Evolutionary conservation across 371 early-diverging fungal species (phyloP).

Genomic region (Synchytrium microbalum): DNA sequence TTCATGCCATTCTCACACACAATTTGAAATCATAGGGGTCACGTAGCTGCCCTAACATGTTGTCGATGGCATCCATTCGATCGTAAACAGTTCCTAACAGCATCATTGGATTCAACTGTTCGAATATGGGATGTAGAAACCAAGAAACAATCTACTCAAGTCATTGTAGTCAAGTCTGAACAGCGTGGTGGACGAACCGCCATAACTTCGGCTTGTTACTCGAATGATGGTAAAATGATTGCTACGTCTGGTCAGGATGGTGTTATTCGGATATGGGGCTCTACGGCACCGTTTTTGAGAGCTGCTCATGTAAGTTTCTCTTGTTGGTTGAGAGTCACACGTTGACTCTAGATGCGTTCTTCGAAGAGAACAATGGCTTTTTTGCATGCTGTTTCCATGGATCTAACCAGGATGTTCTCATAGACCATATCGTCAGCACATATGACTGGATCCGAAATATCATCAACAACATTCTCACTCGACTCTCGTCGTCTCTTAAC

Average conservation of each 20-base stretch:
- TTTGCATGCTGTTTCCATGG: neutral
- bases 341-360: constrained; percentile 4
- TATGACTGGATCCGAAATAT: constrained; percentile 56
- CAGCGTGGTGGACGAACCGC: constrained; percentile 54
- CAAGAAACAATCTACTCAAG: constrained; percentile 60
- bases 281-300: constrained; percentile 30
- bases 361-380: constrained; percentile 1
- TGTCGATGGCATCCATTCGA: constrained; percentile 76
- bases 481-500: constrained; percentile 59
- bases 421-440: constrained; percentile 65
- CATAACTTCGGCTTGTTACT: constrained; percentile 59
- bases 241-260: constrained; percentile 49
- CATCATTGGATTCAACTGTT: constrained; percentile 78
- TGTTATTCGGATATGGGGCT: constrained; percentile 33
- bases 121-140: constrained; percentile 84
- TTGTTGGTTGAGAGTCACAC: constrained; percentile 2
- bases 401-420: no score
- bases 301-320: constrained; percentile 37
- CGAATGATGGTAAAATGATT: constrained; percentile 58
- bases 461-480: constrained; percentile 58
- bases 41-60: constrained; percentile 71
- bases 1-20: neutral
- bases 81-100: constrained; percentile 62
- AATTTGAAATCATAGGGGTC: constrained; percentile 49
- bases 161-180: constrained; percentile 69